Percentiles rank a stretch among this genome's conserved stretches.
Evolutionary conservation across 2,329 filamentous ascomycete species (phyloP).

Genomic region (Colletotrichum sansevieriae): DNA sequence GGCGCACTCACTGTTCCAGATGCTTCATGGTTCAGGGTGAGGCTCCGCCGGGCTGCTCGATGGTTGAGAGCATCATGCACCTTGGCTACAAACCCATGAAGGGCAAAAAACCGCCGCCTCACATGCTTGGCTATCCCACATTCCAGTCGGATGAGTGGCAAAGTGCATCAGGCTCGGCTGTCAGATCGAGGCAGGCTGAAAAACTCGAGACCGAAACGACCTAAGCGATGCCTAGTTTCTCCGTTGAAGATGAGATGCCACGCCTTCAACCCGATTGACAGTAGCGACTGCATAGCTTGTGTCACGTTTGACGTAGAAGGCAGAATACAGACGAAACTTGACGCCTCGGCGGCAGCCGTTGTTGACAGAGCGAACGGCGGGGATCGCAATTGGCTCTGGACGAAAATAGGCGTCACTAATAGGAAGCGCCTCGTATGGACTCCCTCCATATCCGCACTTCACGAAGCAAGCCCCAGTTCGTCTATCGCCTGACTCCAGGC

Average conservation of each 20-base stretch:
- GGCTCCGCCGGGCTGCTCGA: constrained; percentile 5
- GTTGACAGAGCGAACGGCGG: constrained; percentile 33
- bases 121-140: constrained; percentile 17
- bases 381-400: neutral
- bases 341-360: constrained; percentile 31
- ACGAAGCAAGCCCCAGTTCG: neutral
- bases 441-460: neutral
- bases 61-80: constrained; percentile 10
- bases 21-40: constrained; percentile 34
- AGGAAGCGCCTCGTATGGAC: neutral
- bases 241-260: constrained; percentile 30
- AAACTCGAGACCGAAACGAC: constrained; percentile 27
- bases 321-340: constrained; percentile 38
- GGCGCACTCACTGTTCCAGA: constrained; percentile 34
- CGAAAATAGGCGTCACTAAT: neutral
- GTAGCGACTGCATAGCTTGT: constrained; percentile 15
- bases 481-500: neutral
- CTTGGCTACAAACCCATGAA: constrained; percentile 13
- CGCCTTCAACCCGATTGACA: constrained; percentile 21
- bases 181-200: constrained; percentile 34
- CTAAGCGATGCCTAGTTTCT: constrained; percentile 22
- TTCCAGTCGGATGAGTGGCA: constrained; percentile 17
- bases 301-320: constrained; percentile 21
- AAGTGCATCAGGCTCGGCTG: constrained; percentile 32
- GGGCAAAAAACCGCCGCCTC: neutral